Evolutionary conservation across 129 eudicot genomes (phyloP).

Genomic region (Centella asiatica): DNA sequence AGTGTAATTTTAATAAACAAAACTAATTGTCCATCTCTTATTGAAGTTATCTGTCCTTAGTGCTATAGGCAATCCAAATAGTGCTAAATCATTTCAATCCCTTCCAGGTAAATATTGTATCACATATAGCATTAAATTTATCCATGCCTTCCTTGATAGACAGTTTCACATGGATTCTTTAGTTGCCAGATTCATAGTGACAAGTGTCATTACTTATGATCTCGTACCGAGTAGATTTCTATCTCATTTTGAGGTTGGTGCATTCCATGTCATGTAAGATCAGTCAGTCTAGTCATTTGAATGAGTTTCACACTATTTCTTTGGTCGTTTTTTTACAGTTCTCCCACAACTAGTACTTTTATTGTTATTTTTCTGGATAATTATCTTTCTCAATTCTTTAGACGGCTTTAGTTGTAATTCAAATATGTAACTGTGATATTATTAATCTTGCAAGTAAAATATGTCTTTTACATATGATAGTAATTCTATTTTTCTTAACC

Average conservation of each 20-base stretch:
- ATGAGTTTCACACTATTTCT: not conserved
- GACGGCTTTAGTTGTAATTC: not conserved
- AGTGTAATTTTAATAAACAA: not conserved
- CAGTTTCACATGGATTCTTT: not conserved
- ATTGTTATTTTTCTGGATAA: not conserved
- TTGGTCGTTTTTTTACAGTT: not conserved
- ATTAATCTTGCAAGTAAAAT: not conserved
- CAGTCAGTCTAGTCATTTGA: not conserved
- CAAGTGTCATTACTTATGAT: not conserved
- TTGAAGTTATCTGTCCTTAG: not conserved
- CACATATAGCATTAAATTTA: not conserved
- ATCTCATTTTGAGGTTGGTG: slow-evolving; percentile 1
- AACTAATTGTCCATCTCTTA: too few species aligned
- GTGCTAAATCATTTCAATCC: not conserved
- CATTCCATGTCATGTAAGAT: not conserved
- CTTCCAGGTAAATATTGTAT: not conserved
- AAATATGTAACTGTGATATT: not conserved
- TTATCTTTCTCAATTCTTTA: not conserved
- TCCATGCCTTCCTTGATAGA: not conserved
- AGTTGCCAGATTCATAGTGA: not conserved
- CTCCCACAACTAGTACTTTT: not conserved
- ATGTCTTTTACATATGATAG: not conserved
- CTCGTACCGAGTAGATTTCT: not conserved
- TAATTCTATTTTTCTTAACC: slow-evolving; percentile 6
- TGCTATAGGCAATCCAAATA: not conserved